These are phyloP conservation scores for Alternaria alternata DNA, from an alignment of 2,329 filamentous ascomycete species.

Conservation along the genomic window DNA sequence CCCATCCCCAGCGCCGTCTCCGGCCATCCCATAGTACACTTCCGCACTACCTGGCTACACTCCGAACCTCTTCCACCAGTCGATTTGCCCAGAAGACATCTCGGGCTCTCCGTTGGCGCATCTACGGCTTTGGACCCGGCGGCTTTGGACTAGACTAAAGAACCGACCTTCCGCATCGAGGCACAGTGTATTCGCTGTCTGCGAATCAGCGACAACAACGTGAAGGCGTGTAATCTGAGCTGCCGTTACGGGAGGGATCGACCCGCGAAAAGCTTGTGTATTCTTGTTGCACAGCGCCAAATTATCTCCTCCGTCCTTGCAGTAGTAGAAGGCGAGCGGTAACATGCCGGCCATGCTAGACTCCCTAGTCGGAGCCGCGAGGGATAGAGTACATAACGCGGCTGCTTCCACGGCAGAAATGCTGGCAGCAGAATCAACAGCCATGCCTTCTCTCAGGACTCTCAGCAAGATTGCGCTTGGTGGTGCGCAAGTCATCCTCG, in stretches of 20 bases:
- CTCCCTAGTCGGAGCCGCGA: conserved; percentile 26
- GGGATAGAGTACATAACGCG: conserved; percentile 39
- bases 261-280: conserved; percentile 41
- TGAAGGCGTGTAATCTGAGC: conserved; percentile 29
- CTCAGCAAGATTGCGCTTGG: conserved; percentile 49
- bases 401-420: conserved; percentile 19
- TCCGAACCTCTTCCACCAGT: conserved; percentile 15
- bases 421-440: conserved; percentile 34
- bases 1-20: conserved; percentile 4
- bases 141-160: conserved; percentile 16
- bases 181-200: conserved; percentile 10
- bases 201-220: conserved; percentile 33
- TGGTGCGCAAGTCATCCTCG: conserved; percentile 45
- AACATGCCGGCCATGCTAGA: conserved; percentile 37
- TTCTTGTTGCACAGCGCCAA: conserved; percentile 15
- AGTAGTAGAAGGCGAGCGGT: conserved; percentile 14
- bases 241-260: conserved; percentile 35
- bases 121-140: conserved; percentile 5
- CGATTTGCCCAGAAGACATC: conserved; percentile 11
- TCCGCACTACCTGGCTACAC: neutral
- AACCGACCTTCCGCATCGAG: conserved; percentile 33
- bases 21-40: conserved; percentile 5
- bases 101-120: conserved; percentile 8
- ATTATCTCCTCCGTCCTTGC: conserved; percentile 5
- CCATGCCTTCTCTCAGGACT: conserved; percentile 47